phyloP scores from a whole-genome alignment of 495 filamentous ascomycete genomes.

The Rhypophila decipiens region DNA sequence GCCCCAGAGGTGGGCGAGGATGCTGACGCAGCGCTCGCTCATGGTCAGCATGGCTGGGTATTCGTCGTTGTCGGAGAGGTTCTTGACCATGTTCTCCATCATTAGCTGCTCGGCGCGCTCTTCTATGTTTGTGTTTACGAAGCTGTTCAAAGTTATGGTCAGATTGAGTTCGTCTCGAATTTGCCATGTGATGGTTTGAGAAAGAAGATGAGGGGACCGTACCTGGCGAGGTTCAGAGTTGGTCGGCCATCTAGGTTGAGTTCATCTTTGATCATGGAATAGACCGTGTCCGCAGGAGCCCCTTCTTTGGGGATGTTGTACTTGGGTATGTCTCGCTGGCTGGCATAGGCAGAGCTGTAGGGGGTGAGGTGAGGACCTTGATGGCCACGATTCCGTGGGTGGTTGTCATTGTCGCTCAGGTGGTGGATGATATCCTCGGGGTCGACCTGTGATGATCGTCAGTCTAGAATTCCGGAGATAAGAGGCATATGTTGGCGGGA shows the following conservation, averaged over 20 bases:
- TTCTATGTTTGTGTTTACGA: conserved; percentile 71
- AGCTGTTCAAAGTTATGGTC: conserved; percentile 29
- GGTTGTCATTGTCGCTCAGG: too few relatives aligned
- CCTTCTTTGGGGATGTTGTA: conserved; percentile 58
- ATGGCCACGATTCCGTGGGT: conserved; percentile 33
- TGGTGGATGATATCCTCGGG: conserved; percentile 54
- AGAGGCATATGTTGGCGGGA: neutral
- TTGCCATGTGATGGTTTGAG: neutral
- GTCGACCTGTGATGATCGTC: conserved; percentile 43
- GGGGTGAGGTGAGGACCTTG: conserved; percentile 47
- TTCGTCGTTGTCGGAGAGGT: conserved; percentile 64
- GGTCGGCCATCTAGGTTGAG: conserved; percentile 68
- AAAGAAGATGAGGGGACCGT: neutral
- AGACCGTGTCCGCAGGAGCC: conserved; percentile 55
- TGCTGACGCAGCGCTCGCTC: conserved; percentile 64
- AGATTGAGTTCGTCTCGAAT: neutral
- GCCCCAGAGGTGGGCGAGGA: conserved; percentile 65
- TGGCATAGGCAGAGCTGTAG: conserved; percentile 58
- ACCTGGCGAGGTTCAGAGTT: conserved; percentile 58
- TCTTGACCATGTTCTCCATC: conserved; percentile 63
- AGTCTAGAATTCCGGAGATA: neutral
- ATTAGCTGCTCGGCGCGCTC: conserved; percentile 57
- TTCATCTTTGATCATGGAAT: conserved; percentile 67
- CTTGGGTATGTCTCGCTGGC: conserved; percentile 57
- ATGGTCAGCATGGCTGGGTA: conserved; percentile 71